A percentile compares a stretch with the other conserved stretches of the same genome.
Conservation (phyloP, 2,329 filamentous ascomycete species). For the Fusarium falciforme region DNA sequence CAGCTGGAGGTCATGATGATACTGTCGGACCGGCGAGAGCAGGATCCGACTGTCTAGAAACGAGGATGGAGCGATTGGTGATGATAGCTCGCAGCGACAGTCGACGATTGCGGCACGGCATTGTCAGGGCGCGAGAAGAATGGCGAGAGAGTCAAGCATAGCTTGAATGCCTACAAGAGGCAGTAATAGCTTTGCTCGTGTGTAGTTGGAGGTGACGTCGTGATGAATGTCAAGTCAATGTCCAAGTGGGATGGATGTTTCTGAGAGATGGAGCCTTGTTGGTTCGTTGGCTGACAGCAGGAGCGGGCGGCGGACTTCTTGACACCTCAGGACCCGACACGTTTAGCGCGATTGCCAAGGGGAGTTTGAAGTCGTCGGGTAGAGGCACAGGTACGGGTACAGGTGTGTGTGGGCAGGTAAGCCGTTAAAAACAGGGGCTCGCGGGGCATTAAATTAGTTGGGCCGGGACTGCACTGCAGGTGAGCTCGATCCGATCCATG, state of each 20-base stretch:
- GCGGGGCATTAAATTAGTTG: constrained; percentile 6
- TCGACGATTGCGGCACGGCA: constrained; percentile 21
- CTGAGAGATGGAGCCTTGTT: background rate
- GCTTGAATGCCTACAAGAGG: background rate
- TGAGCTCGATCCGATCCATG: background rate
- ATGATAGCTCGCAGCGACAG: constrained; percentile 1
- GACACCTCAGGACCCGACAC: background rate
- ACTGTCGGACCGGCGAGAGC: background rate
- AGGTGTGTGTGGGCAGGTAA: background rate
- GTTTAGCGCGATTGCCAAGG: background rate
- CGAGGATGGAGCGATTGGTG: background rate
- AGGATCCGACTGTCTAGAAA: background rate
- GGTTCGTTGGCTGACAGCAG: background rate
- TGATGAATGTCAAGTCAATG: constrained; percentile 12
- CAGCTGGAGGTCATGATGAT: constrained; percentile 24
- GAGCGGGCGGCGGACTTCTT: background rate
- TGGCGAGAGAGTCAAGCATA: constrained; percentile 10
- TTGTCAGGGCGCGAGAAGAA: constrained; percentile 14
- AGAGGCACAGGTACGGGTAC: background rate
- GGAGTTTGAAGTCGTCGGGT: background rate
- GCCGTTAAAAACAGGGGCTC: background rate
- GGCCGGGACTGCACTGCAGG: background rate
- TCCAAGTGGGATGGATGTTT: constrained; percentile 22
- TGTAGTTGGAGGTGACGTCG: background rate
- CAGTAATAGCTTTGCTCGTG: too few relatives aligned